These are phyloP conservation scores for Talaromyces piceae DNA, from an alignment of 2,329 filamentous ascomycete genomes.

Conservation along the genomic window DNA sequence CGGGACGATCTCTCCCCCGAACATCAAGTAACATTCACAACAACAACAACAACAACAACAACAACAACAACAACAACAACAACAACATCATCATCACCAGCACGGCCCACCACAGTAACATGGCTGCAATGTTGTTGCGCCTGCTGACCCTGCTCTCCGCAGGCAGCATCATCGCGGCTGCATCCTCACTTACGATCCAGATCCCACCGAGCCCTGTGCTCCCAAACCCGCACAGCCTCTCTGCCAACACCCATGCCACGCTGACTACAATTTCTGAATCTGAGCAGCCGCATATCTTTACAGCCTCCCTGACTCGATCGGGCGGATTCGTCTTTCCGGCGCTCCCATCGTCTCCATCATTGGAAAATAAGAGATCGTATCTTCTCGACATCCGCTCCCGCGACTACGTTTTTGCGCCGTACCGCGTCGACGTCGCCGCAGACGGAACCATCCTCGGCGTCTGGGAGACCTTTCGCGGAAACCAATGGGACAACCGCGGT, in stretches of 20 bases:
- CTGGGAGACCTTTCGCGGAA: constrained; percentile 82
- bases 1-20: neutral
- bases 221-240: constrained; percentile 35
- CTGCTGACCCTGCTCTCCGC: constrained; percentile 16
- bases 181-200: constrained; percentile 30
- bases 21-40: neutral
- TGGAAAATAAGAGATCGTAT: constrained; percentile 54
- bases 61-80: too few relatives aligned
- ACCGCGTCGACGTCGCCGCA: constrained; percentile 61
- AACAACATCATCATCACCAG: constrained; percentile 9
- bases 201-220: constrained; percentile 32
- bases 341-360: constrained; percentile 38
- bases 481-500: constrained; percentile 84
- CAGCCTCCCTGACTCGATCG: constrained; percentile 57
- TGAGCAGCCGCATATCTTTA: constrained; percentile 37
- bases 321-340: constrained; percentile 72
- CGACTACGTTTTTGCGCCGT: constrained; percentile 67
- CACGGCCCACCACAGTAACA: constrained; percentile 13
- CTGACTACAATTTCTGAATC: constrained; percentile 37
- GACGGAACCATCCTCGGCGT: constrained; percentile 49
- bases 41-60: neutral
- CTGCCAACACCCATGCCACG: constrained; percentile 45
- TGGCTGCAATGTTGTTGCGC: constrained; percentile 9
- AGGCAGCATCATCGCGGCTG: constrained; percentile 13
- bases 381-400: constrained; percentile 71